Evolutionary conservation across 129 eudicot species (phyloP), one percentile per base, ranked within the genome.

Genomic region (Flaveria brownii): DNA sequence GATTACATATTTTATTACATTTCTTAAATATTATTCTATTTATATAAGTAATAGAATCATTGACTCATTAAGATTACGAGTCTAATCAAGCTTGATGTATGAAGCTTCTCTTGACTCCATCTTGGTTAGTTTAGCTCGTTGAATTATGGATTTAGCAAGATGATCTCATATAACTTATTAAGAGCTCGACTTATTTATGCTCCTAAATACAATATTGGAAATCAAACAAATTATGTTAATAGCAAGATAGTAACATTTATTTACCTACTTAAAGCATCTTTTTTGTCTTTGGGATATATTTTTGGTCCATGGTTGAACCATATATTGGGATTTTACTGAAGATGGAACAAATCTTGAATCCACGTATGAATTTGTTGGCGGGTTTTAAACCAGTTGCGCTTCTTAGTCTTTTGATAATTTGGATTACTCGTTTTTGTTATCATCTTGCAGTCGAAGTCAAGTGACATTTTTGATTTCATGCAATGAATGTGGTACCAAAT

Each of bases 341-440:
- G 23, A 52, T 39, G 1, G n/a, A 68, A 45, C 16, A 23, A n/a
- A 25, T 59, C 13, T 68, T 63, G 64, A 20, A 76, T 78, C 52
- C 62, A 78, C 42, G 36, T 57, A 28, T 13, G 63, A 70, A 61
- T 74, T 64, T 64, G 78, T 73, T 80, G 78, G 74, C 60, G 2
- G 42, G 30, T 72, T 80, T 18, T 73, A 52, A 72, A 59, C 83
- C 83, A 54, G 64, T 41, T 14, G 39, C 39, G 78, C 50, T 80
- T 65, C 42, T 2, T 26, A 66, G 42, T 52, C 50, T 64, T 15
- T 51, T 26, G 16, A 65, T 51, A 39, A 20, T 36, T 63, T 61
- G 72, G 72, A 71, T 71, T 63, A 64, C 74, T 16, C 41, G 59
- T 79, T 72, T 78, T 60, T 64, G 83, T 79, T 49, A 77, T 79